Conservation (phyloP, 2,329 filamentous ascomycete species). For the Aspergillus sp. region DNA sequence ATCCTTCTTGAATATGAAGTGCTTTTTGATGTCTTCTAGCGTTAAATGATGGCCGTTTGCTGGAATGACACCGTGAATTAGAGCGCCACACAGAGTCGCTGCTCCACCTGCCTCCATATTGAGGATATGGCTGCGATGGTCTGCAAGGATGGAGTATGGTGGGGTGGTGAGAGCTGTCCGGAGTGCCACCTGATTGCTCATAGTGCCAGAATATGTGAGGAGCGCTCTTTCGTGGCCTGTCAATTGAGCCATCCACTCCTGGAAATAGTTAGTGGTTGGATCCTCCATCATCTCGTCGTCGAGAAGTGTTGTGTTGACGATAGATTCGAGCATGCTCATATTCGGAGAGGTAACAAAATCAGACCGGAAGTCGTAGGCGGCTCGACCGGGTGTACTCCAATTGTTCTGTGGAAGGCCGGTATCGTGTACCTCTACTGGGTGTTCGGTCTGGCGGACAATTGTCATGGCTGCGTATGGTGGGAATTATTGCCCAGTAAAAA, state of each 20-base stretch:
- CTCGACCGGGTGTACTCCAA: neutral
- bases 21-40: constrained; percentile 12
- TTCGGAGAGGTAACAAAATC: constrained; percentile 16
- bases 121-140: constrained; percentile 20
- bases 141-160: constrained; percentile 21
- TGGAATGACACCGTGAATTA: constrained; percentile 3
- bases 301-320: constrained; percentile 18
- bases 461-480: no score
- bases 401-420: neutral
- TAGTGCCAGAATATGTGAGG: constrained; percentile 26
- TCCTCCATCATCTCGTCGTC: constrained; percentile 27
- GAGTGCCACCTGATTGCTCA: constrained; percentile 27
- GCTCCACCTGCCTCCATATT: constrained; percentile 22
- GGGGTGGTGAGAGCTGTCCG: constrained; percentile 16
- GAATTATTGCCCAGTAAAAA: no score
- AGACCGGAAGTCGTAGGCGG: neutral
- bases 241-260: constrained; percentile 19
- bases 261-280: constrained; percentile 17
- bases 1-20: constrained; percentile 53
- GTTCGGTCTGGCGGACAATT: no score
- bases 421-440: no score
- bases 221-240: constrained; percentile 21
- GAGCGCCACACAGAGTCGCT: constrained; percentile 14
- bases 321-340: constrained; percentile 22
- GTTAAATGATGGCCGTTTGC: constrained; percentile 17